Evolutionary conservation across 306 rosid species (phyloP).

Genomic region (Vigna mungo): DNA sequence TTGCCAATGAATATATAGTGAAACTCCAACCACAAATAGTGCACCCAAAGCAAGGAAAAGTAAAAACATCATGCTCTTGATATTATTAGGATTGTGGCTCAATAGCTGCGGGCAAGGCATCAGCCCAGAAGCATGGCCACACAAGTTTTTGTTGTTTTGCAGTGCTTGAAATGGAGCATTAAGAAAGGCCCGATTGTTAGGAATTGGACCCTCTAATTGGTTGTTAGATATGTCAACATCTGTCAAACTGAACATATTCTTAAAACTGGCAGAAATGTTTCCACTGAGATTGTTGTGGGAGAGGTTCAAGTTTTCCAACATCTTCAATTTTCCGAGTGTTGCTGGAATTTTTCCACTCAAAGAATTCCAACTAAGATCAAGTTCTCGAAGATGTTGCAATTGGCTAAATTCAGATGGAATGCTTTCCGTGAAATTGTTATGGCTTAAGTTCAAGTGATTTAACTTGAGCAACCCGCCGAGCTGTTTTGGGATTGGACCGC

Average conservation of each 20-base stretch:
- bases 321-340: slow-evolving; percentile 40
- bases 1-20: slow-evolving; percentile 1
- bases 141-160: slow-evolving; percentile 32
- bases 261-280: slow-evolving; percentile 44
- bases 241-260: slow-evolving; percentile 50
- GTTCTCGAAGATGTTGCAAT: slow-evolving; percentile 39
- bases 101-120: neutral
- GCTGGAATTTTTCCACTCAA: slow-evolving; percentile 46
- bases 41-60: slow-evolving; percentile 3
- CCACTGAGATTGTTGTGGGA: slow-evolving; percentile 56
- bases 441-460: slow-evolving; percentile 35
- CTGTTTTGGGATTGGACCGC: slow-evolving; percentile 39
- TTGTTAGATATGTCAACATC: slow-evolving; percentile 49
- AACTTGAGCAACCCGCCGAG: slow-evolving; percentile 13
- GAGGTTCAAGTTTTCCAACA: slow-evolving; percentile 50
- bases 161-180: slow-evolving; percentile 35
- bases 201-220: slow-evolving; percentile 44
- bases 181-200: slow-evolving; percentile 33
- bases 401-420: slow-evolving; percentile 36
- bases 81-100: neutral
- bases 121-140: slow-evolving; percentile 33
- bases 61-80: neutral
- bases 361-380: slow-evolving; percentile 55
- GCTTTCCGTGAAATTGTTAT: slow-evolving; percentile 18
- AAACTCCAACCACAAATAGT: neutral